Evolutionary conservation across 257 asterid genomes (phyloP), one percentile per base, ranked within the genome.

Genomic region (Capsicum pubescens): DNA sequence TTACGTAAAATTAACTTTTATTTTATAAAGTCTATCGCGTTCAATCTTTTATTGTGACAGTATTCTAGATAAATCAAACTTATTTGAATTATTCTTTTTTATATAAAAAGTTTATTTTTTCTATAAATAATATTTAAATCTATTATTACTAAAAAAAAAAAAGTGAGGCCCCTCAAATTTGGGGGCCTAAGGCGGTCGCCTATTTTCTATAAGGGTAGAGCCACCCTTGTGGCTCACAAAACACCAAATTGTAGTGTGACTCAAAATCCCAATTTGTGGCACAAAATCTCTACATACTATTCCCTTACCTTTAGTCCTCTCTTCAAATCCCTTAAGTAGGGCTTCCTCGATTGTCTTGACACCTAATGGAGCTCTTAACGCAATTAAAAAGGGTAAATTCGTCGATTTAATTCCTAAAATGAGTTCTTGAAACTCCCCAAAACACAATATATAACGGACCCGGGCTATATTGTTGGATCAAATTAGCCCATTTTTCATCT

Each of bases 201-300:
- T 26, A 26, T 26, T 26, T 26, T 26, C 32, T 26, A 26, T 26
- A 26, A 26, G 32, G 32, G 32, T 26, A 26, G 32, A 26, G 32
- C 32, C 32, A 26, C 32, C 32, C 32, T 26, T 26, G 32, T 26
- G 32, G 87, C 93, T 92, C 80, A 95, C 98, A 87, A 93, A 95
- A 85, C 99, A 94, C 5, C 99, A 98, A 1, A 95, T 91, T 4
- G 98, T 90, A 14, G 90, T 88, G 88, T 95, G 99, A 59, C 48
- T 88, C 82, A 95, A 88, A 32, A 94, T 88, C 77, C 90, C 92
- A n/a, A 92, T 78, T 87, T 93, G 97, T 57, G 87, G 94, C 63
- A 94, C 93, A 97, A 97, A 92, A 9, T 94, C 97, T 9, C 91
- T 97, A 50, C 87, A 81, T 1, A 94, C 94, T 77, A 90, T 83